These are phyloP conservation scores for Achaetomiella virescens DNA, from an alignment of 495 filamentous ascomycete species.

Conservation along the genomic window DNA sequence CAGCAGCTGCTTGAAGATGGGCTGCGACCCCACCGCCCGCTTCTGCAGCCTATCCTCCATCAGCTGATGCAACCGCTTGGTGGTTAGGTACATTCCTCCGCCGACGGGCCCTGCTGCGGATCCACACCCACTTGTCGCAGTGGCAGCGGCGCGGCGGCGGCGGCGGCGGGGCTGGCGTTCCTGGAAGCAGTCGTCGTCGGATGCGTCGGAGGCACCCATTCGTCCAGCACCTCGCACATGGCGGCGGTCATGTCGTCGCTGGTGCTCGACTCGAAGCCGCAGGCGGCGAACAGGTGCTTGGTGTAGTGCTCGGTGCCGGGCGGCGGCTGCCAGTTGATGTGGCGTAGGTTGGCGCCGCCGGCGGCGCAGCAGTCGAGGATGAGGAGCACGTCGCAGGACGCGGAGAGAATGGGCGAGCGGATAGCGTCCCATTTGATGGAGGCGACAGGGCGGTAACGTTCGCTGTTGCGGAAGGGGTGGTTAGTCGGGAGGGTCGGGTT, in stretches of 20 bases:
- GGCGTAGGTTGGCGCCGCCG: conserved; percentile 25
- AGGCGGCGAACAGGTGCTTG: conserved; percentile 33
- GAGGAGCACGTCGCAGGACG: conserved; percentile 27
- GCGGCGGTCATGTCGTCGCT: conserved; percentile 32
- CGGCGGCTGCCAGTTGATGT: conserved; percentile 22
- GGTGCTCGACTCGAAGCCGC: conserved; percentile 33
- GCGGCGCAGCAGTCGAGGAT: conserved; percentile 35
- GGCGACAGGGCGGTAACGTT: conserved; percentile 29
- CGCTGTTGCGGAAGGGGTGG: conserved; percentile 11
- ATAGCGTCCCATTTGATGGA: conserved; percentile 25
- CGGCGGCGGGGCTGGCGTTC: not conserved
- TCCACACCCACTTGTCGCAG: not conserved
- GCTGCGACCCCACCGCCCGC: conserved; percentile 23
- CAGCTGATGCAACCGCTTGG: conserved; percentile 31
- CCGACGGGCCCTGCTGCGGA: not conserved
- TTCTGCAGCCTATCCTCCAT: conserved; percentile 30
- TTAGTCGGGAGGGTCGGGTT: not conserved
- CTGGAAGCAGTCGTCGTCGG: not conserved
- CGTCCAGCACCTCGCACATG: conserved; percentile 27
- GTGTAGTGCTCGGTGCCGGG: conserved; percentile 21
- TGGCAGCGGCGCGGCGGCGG: not conserved
- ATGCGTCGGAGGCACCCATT: conserved; percentile 9
- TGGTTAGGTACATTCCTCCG: conserved; percentile 16
- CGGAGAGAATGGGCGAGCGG: conserved; percentile 22
- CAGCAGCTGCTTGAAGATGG: conserved; percentile 33